Evolutionary conservation across 2,329 filamentous ascomycete genomes (phyloP).

Genomic region (Raffaelea arxii): DNA sequence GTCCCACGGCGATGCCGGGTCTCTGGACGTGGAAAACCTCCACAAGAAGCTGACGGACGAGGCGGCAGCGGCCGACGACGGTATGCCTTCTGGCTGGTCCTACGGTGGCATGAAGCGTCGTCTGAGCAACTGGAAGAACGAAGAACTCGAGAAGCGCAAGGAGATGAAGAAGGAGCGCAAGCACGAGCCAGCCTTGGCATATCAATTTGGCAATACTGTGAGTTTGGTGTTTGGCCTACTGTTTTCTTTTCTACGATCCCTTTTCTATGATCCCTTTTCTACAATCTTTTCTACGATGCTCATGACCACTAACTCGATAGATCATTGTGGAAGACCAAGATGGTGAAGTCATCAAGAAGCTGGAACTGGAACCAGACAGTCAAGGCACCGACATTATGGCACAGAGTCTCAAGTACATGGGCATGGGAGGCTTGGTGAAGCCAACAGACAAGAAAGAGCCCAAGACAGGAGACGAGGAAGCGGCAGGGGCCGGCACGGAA

Average conservation of each 20-base stretch:
- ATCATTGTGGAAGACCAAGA: constrained; percentile 82
- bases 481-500: constrained; percentile 16
- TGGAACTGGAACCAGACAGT: constrained; percentile 55
- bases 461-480: constrained; percentile 20
- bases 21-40: constrained; percentile 8
- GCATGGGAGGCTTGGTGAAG: constrained; percentile 36
- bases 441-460: constrained; percentile 21
- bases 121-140: constrained; percentile 42
- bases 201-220: constrained; percentile 74
- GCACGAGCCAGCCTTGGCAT: constrained; percentile 68
- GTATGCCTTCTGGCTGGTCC: constrained; percentile 27
- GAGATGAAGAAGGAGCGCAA: constrained; percentile 46
- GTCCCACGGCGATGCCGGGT: background rate
- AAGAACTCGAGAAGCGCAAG: constrained; percentile 54
- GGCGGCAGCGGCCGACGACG: constrained; percentile 20
- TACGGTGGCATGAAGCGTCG: constrained; percentile 38
- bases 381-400: constrained; percentile 27
- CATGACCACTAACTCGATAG: no score
- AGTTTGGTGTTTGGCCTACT: constrained; percentile 16
- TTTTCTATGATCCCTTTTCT: background rate
- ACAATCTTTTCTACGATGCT: background rate
- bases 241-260: background rate
- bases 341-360: constrained; percentile 78
- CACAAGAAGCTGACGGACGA: constrained; percentile 12
- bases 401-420: constrained; percentile 43